Conservation (phyloP, 2,329 filamentous ascomycete genomes). For the Pyrenochaeta sp. region DNA sequence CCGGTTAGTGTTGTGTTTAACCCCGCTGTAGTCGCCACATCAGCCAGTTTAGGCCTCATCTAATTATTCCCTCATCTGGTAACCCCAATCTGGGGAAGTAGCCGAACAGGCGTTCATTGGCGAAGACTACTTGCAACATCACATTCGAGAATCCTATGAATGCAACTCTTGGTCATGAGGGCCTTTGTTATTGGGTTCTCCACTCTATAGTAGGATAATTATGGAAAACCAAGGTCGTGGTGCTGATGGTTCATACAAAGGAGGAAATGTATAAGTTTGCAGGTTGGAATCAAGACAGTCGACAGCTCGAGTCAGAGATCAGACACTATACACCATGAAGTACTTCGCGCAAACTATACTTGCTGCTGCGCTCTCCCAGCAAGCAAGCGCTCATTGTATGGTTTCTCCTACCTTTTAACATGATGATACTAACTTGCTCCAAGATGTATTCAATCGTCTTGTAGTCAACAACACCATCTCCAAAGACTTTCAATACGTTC, state of each 20-base stretch:
- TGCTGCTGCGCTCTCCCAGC: conserved; percentile 1
- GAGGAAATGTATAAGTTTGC: neutral
- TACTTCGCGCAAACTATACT: neutral
- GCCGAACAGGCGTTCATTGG: conserved; percentile 6
- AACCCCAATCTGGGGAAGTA: conserved; percentile 4
- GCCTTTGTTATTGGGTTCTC: neutral
- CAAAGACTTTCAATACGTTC: conserved; percentile 26
- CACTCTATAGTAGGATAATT: conserved; percentile 1
- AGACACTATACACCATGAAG: neutral
- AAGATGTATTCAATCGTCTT: conserved; percentile 24
- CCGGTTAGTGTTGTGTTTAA: conserved; percentile 1
- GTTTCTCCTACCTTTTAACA: too few relatives aligned
- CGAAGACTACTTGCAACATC: neutral
- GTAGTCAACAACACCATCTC: conserved; percentile 27
- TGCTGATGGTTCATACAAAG: neutral
- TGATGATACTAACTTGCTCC: too few relatives aligned
- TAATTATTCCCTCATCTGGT: conserved; percentile 6
- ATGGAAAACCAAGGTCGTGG: neutral
- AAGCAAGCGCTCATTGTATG: conserved; percentile 5
- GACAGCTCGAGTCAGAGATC: neutral
- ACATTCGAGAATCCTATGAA: conserved; percentile 1
- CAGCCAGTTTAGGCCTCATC: conserved; percentile 14
- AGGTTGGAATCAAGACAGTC: neutral
- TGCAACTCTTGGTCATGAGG: conserved; percentile 6
- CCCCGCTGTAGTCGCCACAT: conserved; percentile 4